Evolutionary conservation across 176 grass and related monocot genomes (phyloP).

Genomic region (Triticum monococcum): DNA sequence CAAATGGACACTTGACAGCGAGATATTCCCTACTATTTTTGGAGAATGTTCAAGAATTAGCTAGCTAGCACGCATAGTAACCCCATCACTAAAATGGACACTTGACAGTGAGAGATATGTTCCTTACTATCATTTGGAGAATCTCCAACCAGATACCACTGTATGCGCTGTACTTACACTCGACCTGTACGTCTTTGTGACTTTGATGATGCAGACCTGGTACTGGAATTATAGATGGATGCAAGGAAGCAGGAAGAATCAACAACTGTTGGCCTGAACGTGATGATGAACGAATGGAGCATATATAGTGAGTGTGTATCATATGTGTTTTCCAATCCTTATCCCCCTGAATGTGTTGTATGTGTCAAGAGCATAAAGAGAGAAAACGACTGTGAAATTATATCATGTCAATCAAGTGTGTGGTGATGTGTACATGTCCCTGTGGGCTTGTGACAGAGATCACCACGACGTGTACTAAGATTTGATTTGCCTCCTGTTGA

Average conservation of each 20-base stretch:
- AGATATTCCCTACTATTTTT: conserved; percentile 29
- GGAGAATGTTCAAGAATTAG: conserved; percentile 10
- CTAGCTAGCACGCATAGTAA: neutral
- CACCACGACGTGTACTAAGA: conserved; percentile 23
- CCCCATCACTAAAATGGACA: conserved; percentile 17
- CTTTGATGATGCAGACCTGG: conserved; percentile 68
- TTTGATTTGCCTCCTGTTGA: conserved; percentile 27
- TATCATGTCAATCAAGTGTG: conserved; percentile 7
- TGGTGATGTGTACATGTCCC: conserved; percentile 18
- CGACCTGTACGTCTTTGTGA: neutral
- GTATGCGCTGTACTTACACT: conserved; percentile 13
- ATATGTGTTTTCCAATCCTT: conserved; percentile 12
- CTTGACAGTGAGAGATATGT: neutral
- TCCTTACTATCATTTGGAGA: conserved; percentile 24
- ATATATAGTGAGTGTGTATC: conserved; percentile 37
- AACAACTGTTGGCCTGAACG: conserved; percentile 26
- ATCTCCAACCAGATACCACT: conserved; percentile 7
- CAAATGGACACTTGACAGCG: conserved; percentile 15
- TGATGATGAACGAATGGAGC: neutral
- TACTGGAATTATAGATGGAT: conserved; percentile 77
- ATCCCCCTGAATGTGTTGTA: conserved; percentile 38
- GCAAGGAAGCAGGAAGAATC: neutral
- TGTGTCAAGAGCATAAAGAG: conserved; percentile 19
- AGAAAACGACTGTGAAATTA: neutral
- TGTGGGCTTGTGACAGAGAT: conserved; percentile 20